phyloP scores from a whole-genome alignment of 2,329 filamentous ascomycete species.

The Calonectria pseudoreteaudii region DNA sequence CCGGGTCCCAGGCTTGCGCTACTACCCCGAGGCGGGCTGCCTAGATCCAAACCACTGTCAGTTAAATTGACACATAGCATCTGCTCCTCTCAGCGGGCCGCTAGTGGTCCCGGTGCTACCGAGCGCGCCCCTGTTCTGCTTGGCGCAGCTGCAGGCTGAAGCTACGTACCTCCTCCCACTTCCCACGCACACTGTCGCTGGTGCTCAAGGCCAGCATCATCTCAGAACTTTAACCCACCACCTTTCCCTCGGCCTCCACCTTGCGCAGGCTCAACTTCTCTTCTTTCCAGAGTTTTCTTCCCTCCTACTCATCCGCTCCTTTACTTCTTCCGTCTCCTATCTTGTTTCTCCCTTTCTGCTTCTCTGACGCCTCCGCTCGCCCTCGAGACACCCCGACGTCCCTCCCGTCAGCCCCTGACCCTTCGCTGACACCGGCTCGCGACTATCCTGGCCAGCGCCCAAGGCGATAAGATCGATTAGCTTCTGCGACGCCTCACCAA shows the following conservation, averaged over 20 bases:
- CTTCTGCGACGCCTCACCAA: conserved; percentile 29
- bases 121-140: conserved; percentile 37
- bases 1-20: conserved; percentile 28
- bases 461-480: conserved; percentile 40
- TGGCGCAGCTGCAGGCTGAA: conserved; percentile 27
- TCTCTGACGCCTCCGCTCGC: neutral
- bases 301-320: conserved; percentile 44
- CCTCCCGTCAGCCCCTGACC: conserved; percentile 37
- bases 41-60: neutral
- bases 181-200: conserved; percentile 2
- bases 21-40: neutral
- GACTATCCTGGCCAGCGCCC: conserved; percentile 35
- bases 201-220: conserved; percentile 20
- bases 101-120: conserved; percentile 41
- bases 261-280: conserved; percentile 26
- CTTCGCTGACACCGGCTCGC: conserved; percentile 35
- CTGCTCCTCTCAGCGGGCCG: conserved; percentile 26
- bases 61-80: conserved; percentile 22
- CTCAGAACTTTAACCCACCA: conserved; percentile 34
- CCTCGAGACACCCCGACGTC: conserved; percentile 34
- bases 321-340: conserved; percentile 11
- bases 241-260: conserved; percentile 16
- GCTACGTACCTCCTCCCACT: conserved; percentile 8
- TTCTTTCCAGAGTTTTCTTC: conserved; percentile 21
- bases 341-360: conserved; percentile 1